Conservation (phyloP, 108 stramenopile species). For the Cyclotella distinguenda region DNA sequence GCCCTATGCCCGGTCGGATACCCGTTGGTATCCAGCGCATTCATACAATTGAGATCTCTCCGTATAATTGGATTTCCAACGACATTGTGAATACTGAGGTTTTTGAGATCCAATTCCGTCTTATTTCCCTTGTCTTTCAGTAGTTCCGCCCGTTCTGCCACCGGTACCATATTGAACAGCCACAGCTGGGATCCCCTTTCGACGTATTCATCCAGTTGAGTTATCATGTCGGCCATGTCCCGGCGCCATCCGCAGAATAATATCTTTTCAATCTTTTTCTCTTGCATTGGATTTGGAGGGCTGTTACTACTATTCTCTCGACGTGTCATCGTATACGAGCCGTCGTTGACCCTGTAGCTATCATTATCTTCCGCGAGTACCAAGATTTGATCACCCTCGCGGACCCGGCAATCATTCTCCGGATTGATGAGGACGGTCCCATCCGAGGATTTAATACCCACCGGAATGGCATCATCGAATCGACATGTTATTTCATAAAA, state of each 20-base stretch:
- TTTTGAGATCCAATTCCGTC: constrained; percentile 23
- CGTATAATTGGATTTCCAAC: constrained; percentile 42
- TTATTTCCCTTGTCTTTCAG: constrained; percentile 43
- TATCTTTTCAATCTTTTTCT: constrained; percentile 29
- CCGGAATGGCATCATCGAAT: constrained; percentile 50
- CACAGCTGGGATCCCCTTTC: constrained; percentile 37
- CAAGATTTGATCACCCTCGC: constrained; percentile 41
- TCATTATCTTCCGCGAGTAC: constrained; percentile 59
- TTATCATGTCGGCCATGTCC: constrained; percentile 58
- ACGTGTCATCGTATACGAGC: background rate
- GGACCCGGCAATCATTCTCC: constrained; percentile 23
- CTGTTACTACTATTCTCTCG: background rate
- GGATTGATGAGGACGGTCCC: constrained; percentile 41
- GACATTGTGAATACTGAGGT: constrained; percentile 34
- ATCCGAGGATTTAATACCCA: constrained; percentile 36
- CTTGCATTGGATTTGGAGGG: background rate
- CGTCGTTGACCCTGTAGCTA: constrained; percentile 20
- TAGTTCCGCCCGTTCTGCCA: constrained; percentile 18
- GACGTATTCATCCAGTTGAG: constrained; percentile 46
- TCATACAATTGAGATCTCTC: constrained; percentile 35
- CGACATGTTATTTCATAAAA: constrained; percentile 40
- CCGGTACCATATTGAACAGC: constrained; percentile 39
- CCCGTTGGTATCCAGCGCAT: constrained; percentile 17
- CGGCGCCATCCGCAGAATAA: constrained; percentile 57
- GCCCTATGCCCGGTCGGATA: constrained; percentile 8